phyloP scores from a whole-genome alignment of 73 alveolate genomes.

The Symbiodinium natans region DNA sequence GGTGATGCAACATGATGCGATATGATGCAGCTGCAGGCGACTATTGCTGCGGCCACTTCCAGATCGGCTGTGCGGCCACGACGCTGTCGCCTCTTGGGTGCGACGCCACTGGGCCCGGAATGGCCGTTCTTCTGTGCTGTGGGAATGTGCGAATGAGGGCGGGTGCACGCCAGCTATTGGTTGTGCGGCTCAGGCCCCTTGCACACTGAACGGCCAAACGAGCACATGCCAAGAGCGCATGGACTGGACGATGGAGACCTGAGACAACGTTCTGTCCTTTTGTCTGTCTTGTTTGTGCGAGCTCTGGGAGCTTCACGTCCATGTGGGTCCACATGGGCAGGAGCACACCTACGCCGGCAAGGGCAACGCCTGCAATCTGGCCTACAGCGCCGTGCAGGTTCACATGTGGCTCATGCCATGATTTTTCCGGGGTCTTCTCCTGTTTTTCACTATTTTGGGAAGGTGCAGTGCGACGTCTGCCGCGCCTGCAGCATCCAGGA shows the following conservation, averaged over 20 bases:
- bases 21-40: not conserved
- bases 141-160: too few species aligned
- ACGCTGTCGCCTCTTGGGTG: constrained; percentile 60
- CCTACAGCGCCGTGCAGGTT: constrained; percentile 65
- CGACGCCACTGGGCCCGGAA: not conserved
- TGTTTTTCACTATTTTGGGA: too few species aligned
- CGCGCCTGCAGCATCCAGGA: constrained; percentile 72
- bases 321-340: constrained; percentile 11
- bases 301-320: not conserved
- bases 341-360: constrained; percentile 24
- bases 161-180: too few species aligned
- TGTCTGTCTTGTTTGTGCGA: not conserved
- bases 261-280: not conserved
- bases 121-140: too few species aligned
- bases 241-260: not conserved
- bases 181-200: not conserved
- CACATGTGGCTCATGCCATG: not conserved
- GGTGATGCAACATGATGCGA: too few species aligned
- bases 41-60: constrained; percentile 72
- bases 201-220: not conserved
- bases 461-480: constrained; percentile 88
- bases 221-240: constrained; percentile 39
- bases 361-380: constrained; percentile 38
- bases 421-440: not conserved
- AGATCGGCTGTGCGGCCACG: constrained; percentile 43